Evolutionary conservation across 106 monocot species (phyloP).

Genomic region (Acorus calamus): DNA sequence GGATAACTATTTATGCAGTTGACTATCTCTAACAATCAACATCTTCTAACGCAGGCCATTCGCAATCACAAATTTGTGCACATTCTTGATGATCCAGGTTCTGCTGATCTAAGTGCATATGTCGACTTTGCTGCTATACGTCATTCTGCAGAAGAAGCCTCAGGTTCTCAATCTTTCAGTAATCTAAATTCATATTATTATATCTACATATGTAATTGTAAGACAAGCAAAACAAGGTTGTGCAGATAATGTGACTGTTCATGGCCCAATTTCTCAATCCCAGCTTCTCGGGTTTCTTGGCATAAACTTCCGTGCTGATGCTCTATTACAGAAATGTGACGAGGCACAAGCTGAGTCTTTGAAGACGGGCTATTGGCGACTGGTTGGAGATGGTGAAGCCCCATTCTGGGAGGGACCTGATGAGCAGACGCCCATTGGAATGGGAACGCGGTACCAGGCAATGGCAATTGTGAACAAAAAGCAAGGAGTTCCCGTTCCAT

Average conservation of each 20-base stretch:
- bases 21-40: too few relatives aligned
- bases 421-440: conserved; percentile 73
- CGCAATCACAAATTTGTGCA: conserved; percentile 80
- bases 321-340: conserved; percentile 69
- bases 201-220: neutral
- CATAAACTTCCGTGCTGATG: conserved; percentile 82
- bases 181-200: neutral
- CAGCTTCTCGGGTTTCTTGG: conserved; percentile 82
- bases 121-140: conserved; percentile 77
- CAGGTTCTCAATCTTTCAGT: conserved; percentile 33
- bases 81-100: conserved; percentile 80
- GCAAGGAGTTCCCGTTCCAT: conserved; percentile 79
- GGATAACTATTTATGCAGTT: too few relatives aligned
- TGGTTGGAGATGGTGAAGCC: conserved; percentile 93
- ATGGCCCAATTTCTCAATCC: conserved; percentile 90
- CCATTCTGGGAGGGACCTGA: conserved; percentile 96
- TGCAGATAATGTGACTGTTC: conserved; percentile 65
- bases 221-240: neutral
- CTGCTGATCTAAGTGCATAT: conserved; percentile 91
- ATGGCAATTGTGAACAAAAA: conserved; percentile 96
- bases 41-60: conserved; percentile 47
- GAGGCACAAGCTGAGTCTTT: conserved; percentile 73
- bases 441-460: conserved; percentile 72
- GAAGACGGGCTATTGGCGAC: conserved; percentile 74
- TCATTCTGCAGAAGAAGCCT: conserved; percentile 72